These are phyloP conservation scores for Ceratobasidium sp. DNA, from an alignment of 1,284 basidiomycete species.

Conservation along the genomic window DNA sequence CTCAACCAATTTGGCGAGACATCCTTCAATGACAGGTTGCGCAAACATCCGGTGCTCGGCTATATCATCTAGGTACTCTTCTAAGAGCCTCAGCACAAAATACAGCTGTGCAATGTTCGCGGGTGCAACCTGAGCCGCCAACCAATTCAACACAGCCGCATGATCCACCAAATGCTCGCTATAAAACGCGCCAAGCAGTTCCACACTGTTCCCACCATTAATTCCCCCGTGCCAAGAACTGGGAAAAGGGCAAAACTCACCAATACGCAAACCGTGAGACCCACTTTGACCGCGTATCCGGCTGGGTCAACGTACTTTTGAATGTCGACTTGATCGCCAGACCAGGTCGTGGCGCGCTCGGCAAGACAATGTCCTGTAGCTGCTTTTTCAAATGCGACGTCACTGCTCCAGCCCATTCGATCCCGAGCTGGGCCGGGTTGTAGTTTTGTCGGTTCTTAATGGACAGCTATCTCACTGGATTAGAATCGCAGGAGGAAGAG, in stretches of 20 bases:
- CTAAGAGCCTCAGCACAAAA: slow-evolving; percentile 79
- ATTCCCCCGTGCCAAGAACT: too few species aligned
- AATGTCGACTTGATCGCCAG: slow-evolving; percentile 82
- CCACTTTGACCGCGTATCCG: slow-evolving; percentile 78
- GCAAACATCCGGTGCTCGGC: slow-evolving; percentile 71
- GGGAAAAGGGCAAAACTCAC: slow-evolving; percentile 63
- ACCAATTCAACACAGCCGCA: slow-evolving; percentile 82
- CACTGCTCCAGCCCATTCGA: slow-evolving; percentile 89
- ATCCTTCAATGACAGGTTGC: slow-evolving; percentile 74
- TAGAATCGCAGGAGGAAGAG: slow-evolving; percentile 1
- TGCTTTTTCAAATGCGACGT: slow-evolving; percentile 92
- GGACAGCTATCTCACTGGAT: slow-evolving; percentile 63
- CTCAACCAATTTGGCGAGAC: slow-evolving; percentile 73
- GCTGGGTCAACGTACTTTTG: slow-evolving; percentile 77
- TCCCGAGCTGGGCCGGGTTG: slow-evolving; percentile 84
- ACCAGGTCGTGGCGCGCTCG: slow-evolving; percentile 76
- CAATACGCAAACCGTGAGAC: slow-evolving; percentile 83
- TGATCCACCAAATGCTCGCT: slow-evolving; percentile 85
- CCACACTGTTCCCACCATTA: slow-evolving; percentile 63
- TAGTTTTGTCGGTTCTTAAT: slow-evolving; percentile 76
- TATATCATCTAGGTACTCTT: slow-evolving; percentile 83
- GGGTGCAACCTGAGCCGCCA: slow-evolving; percentile 78
- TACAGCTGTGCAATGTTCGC: slow-evolving; percentile 88
- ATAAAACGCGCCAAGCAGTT: slow-evolving; percentile 81
- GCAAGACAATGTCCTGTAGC: slow-evolving; percentile 83